These are phyloP conservation scores for Heliamphora pulchella DNA, from an alignment of 179 eudicot species.

Conservation along the genomic window DNA sequence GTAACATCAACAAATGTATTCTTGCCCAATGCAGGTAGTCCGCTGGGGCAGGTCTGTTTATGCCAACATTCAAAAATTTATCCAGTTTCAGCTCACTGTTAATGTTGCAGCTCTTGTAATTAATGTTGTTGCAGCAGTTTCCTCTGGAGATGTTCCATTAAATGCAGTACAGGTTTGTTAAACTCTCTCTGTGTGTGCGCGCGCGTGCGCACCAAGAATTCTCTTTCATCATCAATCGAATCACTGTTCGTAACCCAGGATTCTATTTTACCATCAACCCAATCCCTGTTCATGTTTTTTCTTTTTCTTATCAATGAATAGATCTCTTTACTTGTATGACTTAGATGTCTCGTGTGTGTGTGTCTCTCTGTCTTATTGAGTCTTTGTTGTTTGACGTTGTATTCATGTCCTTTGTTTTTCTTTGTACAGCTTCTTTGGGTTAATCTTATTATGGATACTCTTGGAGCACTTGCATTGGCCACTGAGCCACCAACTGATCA, in stretches of 20 bases:
- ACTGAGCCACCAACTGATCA: conserved; percentile 92
- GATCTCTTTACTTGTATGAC: too few species aligned
- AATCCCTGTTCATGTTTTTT: too few species aligned
- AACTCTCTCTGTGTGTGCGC: too few species aligned
- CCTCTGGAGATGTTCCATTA: conserved; percentile 75
- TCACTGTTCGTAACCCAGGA: too few species aligned
- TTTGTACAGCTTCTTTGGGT: conserved; percentile 81
- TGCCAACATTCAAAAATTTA: conserved; percentile 86
- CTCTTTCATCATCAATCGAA: too few species aligned
- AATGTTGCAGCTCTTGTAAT: conserved; percentile 80
- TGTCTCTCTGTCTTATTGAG: conserved; percentile 8
- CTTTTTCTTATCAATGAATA: too few species aligned
- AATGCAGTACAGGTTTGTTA: conserved; percentile 73
- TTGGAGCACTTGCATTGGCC: conserved; percentile 93
- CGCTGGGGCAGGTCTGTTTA: conserved; percentile 93
- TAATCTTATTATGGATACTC: conserved; percentile 90
- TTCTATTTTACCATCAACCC: too few species aligned
- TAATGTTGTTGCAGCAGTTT: conserved; percentile 79
- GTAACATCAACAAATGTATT: not conserved
- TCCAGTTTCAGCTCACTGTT: conserved; percentile 89
- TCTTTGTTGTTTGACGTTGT: not conserved
- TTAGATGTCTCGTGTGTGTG: not conserved
- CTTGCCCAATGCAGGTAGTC: conserved; percentile 54
- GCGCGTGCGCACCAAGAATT: too few species aligned
- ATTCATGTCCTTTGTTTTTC: conserved; percentile 11